Evolutionary conservation across 169 alveolate species (phyloP).

Genomic region (Eimeria tenella): DNA sequence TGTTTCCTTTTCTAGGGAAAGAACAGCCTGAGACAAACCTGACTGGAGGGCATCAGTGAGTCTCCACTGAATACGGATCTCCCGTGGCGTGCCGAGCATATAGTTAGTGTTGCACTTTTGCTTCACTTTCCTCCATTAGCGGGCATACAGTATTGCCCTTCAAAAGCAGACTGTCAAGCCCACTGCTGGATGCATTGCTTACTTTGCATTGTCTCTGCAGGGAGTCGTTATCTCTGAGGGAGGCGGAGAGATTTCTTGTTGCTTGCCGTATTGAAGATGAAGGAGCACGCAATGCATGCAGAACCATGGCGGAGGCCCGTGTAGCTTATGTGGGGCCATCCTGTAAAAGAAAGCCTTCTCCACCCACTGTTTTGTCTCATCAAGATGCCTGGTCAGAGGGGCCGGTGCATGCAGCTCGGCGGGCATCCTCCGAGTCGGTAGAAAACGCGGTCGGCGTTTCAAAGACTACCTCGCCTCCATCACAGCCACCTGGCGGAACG

Average conservation of each 20-base stretch:
- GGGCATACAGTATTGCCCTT: no score
- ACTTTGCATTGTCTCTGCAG: slow-evolving; percentile 1
- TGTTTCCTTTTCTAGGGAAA: slow-evolving; percentile 5
- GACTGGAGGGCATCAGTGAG: slow-evolving; percentile 27
- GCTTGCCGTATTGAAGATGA: slow-evolving; percentile 46
- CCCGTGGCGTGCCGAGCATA: no score
- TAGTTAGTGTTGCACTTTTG: no score
- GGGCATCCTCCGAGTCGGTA: background rate
- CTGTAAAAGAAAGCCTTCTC: slow-evolving; percentile 16
- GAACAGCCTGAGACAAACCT: background rate
- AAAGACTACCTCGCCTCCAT: background rate
- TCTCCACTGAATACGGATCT: background rate
- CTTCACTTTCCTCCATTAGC: no score
- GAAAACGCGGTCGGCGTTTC: slow-evolving; percentile 8
- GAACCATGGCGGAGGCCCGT: slow-evolving; percentile 52
- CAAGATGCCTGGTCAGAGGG: slow-evolving; percentile 20
- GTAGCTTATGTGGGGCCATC: slow-evolving; percentile 38
- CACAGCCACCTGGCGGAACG: background rate
- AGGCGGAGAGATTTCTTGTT: slow-evolving; percentile 1
- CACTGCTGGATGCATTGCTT: no score
- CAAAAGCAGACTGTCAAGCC: no score
- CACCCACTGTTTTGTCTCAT: background rate
- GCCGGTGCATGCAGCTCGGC: background rate
- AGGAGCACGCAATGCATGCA: slow-evolving; percentile 62
- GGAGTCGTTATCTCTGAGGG: background rate